These are phyloP conservation scores for Diphasiastrum complanatum DNA, from an alignment of 83 land plant genomes.

Conservation along the genomic window DNA sequence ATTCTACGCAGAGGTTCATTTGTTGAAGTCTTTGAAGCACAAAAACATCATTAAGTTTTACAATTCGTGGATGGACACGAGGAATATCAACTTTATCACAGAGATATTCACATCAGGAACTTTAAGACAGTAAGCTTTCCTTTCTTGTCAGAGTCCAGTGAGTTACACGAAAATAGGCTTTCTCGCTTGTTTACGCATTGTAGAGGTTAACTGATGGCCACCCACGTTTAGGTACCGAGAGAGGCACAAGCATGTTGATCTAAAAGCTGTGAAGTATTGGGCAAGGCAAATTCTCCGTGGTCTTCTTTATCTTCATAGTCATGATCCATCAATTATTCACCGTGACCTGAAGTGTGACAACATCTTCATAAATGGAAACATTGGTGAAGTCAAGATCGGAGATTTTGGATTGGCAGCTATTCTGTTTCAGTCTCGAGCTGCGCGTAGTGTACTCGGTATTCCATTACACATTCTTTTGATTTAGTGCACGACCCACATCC, in stretches of 20 bases:
- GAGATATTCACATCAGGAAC: conserved; percentile 75
- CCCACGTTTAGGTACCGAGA: conserved; percentile 43
- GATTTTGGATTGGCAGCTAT: conserved; percentile 72
- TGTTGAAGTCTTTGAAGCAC: conserved; percentile 52
- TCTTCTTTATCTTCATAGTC: conserved; percentile 58
- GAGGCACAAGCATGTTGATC: conserved; percentile 63
- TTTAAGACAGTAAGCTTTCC: conserved; percentile 57
- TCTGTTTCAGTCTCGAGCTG: conserved; percentile 47
- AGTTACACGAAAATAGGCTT: not conserved
- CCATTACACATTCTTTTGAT: not conserved
- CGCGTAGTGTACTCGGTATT: conserved; percentile 62
- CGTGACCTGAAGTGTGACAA: conserved; percentile 81
- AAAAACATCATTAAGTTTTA: conserved; percentile 52
- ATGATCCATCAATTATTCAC: conserved; percentile 72
- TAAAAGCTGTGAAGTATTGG: conserved; percentile 79
- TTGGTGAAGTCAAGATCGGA: conserved; percentile 70
- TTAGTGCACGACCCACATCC: not conserved
- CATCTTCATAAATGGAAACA: conserved; percentile 73
- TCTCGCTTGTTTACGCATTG: not conserved
- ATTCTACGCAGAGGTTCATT: conserved; percentile 59
- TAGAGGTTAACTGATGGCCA: not conserved
- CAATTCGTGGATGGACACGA: conserved; percentile 55
- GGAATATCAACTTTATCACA: conserved; percentile 65
- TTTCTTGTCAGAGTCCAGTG: not conserved
- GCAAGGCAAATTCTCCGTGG: conserved; percentile 66